Evolutionary conservation across 441 rosid genomes (phyloP).

Genomic region (Erodium trifolium): DNA sequence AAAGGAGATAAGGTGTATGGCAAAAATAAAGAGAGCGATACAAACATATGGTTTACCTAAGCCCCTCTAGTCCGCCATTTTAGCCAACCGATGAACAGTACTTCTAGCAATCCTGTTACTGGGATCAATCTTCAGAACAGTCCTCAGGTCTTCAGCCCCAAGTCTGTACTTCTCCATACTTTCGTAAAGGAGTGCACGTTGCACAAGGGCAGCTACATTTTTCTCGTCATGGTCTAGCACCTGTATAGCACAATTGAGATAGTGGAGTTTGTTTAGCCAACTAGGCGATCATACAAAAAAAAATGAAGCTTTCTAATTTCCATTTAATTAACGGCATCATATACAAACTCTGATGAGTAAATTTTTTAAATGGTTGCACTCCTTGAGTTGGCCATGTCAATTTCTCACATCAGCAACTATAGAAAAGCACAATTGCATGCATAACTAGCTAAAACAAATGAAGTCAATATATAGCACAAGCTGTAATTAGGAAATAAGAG

Average conservation of each 20-base stretch:
- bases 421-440: not conserved
- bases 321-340: not conserved
- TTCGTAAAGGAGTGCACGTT: slow-evolving; percentile 87
- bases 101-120: slow-evolving; percentile 79
- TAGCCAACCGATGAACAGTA: slow-evolving; percentile 74
- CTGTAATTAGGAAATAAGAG: not conserved
- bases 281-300: not conserved
- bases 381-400: not conserved
- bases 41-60: slow-evolving; percentile 1
- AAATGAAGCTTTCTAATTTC: not conserved
- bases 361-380: not conserved
- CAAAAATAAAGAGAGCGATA: slow-evolving; percentile 11
- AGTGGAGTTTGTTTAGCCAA: too few species aligned
- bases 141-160: slow-evolving; percentile 91
- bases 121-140: slow-evolving; percentile 78
- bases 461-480: not conserved
- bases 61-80: slow-evolving; percentile 51
- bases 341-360: not conserved
- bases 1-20: not conserved
- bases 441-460: not conserved
- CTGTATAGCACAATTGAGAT: slow-evolving; percentile 26
- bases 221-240: slow-evolving; percentile 58
- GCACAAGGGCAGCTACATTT: slow-evolving; percentile 66
- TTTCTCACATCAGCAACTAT: not conserved
- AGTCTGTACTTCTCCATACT: slow-evolving; percentile 92